Evolutionary conservation across 1,139 yeast species (phyloP), one percentile per base, ranked within the genome.

Genomic region (Nematodospora anomalae): DNA sequence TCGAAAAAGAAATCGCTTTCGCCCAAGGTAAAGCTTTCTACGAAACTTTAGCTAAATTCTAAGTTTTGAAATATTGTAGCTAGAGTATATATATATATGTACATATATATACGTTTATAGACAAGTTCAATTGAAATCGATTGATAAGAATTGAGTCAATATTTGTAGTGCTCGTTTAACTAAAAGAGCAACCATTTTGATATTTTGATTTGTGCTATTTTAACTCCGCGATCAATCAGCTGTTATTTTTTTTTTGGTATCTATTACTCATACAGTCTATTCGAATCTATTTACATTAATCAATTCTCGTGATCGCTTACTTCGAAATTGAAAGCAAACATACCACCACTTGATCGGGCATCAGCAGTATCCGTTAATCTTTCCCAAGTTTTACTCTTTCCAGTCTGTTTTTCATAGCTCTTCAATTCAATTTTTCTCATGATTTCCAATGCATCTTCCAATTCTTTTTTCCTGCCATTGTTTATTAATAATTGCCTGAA

Each of bases 1-100:
- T 83, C 45, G 95, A 86, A 67, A 65, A 76, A 55, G 74, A 76
- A 49, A 53, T 85, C 49, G 90, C 82, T 34, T 49, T 52, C 36
- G 66, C 64, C 50, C 94, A 84, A 67, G 94, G 92, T 58, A 64
- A 70, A 51, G 57, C 70, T 43, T 4, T 26, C 28, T 26, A 8
- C 21, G 21, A 18, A 18, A 18, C 21, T 8, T 6, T 18, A 6
- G 21, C 7, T 18, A 18, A 18, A 18, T 18, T 18, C 8, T 18
- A 18, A 18, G 21, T 6, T 8, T 18, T 18, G 8, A 18, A 18
- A 18, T n/a, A n/a, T n/a, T n/a, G n/a, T n/a, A n/a, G n/a, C n/a
- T n/a, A n/a, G n/a, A n/a, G n/a, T n/a, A n/a, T n/a, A n/a, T n/a
- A n/a, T n/a, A n/a, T n/a, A n/a, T n/a, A n/a, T n/a, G n/a, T n/a